Conservation (phyloP, 805 yeast species). For the Ogataea sp. region DNA sequence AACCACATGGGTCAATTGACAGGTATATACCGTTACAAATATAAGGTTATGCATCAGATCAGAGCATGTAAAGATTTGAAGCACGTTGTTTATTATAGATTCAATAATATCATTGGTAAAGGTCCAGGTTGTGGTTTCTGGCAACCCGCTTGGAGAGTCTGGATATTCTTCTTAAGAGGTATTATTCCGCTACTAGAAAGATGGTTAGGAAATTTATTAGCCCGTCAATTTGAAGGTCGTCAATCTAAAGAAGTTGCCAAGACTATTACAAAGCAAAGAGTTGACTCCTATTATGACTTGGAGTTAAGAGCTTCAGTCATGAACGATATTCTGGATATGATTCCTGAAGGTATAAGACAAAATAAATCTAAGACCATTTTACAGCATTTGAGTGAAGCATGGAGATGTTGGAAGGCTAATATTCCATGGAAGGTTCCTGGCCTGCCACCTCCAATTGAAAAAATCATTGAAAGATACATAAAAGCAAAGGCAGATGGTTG, state of each 20-base stretch:
- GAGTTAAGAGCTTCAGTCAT: conserved; percentile 90
- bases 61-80: conserved; percentile 92
- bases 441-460: conserved; percentile 82
- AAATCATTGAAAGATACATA: conserved; percentile 80
- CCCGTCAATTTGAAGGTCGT: conserved; percentile 95
- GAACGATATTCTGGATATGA: conserved; percentile 95
- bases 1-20: conserved; percentile 95
- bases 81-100: conserved; percentile 80
- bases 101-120: conserved; percentile 82
- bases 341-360: conserved; percentile 89
- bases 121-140: conserved; percentile 99
- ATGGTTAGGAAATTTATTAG: conserved; percentile 87
- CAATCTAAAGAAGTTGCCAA: conserved; percentile 86
- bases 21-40: conserved; percentile 94
- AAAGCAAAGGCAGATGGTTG: conserved; percentile 96
- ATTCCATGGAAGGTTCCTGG: conserved; percentile 98
- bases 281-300: conserved; percentile 89
- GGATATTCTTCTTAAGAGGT: conserved; percentile 91
- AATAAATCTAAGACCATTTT: conserved; percentile 78
- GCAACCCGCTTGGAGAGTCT: conserved; percentile 98
- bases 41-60: conserved; percentile 97
- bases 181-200: conserved; percentile 84
- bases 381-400: conserved; percentile 94
- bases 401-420: conserved; percentile 99
- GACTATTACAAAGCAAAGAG: conserved; percentile 90